Evolutionary conservation across 129 eudicot genomes (phyloP).

Genomic region (Chrysanthemum seticuspe): DNA sequence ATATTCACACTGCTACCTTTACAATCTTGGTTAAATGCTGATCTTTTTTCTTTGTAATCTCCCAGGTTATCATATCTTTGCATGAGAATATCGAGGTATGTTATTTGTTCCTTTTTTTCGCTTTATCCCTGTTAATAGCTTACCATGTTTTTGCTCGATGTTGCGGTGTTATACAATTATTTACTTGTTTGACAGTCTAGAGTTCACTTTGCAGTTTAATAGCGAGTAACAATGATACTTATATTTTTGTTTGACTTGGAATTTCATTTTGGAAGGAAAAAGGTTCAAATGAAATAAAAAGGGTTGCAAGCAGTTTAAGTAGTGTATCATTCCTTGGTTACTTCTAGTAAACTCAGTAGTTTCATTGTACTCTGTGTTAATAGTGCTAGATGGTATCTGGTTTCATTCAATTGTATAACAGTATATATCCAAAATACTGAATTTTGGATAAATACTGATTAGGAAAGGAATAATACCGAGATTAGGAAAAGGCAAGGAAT

Average conservation of each 20-base stretch:
- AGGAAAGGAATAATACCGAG: too few relatives aligned
- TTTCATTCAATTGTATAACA: too few relatives aligned
- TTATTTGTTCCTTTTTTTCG: background rate
- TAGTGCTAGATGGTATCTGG: too few relatives aligned
- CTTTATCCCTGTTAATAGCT: background rate
- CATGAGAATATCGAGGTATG: conserved; percentile 64
- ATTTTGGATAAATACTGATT: too few relatives aligned
- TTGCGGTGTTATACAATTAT: background rate
- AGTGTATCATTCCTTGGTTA: too few relatives aligned
- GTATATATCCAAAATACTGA: too few relatives aligned
- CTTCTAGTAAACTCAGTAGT: too few relatives aligned
- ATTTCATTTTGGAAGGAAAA: background rate
- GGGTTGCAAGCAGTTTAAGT: background rate
- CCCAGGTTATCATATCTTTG: conserved; percentile 56
- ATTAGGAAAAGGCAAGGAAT: too few relatives aligned
- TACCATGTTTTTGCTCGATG: conserved; percentile 7
- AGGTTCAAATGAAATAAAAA: background rate
- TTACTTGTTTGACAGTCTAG: too few relatives aligned
- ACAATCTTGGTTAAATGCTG: background rate
- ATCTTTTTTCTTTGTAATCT: background rate
- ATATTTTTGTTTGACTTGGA: background rate
- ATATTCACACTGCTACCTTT: conserved; percentile 32
- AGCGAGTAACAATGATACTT: background rate
- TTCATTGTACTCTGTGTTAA: too few relatives aligned
- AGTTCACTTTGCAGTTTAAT: too few relatives aligned